Evolutionary conservation across 2,329 filamentous ascomycete species (phyloP).

Genomic region (Metarhizium robertsii): DNA sequence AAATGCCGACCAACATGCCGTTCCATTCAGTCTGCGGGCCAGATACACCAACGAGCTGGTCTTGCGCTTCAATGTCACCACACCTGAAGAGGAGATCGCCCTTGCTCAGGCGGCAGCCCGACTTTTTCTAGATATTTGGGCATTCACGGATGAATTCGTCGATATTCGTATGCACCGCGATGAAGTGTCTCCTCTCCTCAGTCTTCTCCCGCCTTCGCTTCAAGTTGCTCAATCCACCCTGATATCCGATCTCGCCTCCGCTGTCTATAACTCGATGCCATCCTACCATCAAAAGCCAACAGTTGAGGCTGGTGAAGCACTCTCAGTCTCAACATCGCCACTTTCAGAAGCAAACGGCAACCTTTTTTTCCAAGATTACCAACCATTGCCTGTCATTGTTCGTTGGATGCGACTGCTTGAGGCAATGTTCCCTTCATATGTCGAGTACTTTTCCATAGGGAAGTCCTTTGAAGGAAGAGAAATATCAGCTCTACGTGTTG

Average conservation of each 20-base stretch:
- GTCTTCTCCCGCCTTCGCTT: constrained; percentile 66
- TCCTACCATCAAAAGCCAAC: constrained; percentile 10
- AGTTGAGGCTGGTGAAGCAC: constrained; percentile 15
- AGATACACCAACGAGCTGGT: constrained; percentile 77
- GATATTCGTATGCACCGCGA: constrained; percentile 74
- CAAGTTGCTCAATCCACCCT: constrained; percentile 63
- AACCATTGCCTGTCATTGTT: constrained; percentile 71
- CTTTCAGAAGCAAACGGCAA: constrained; percentile 43
- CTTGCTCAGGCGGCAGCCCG: constrained; percentile 64
- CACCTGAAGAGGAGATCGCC: constrained; percentile 56
- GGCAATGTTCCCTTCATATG: constrained; percentile 80
- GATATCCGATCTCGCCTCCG: constrained; percentile 70
- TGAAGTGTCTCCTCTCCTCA: constrained; percentile 68
- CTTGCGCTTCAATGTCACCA: constrained; percentile 73
- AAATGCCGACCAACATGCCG: constrained; percentile 12
- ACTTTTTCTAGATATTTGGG: constrained; percentile 86
- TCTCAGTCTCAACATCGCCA: constrained; percentile 19
- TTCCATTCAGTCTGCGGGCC: constrained; percentile 24
- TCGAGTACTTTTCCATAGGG: constrained; percentile 67
- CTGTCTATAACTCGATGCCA: constrained; percentile 51
- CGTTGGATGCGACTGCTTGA: constrained; percentile 87
- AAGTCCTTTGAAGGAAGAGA: constrained; percentile 79
- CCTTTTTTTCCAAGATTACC: constrained; percentile 88
- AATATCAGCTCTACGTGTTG: constrained; percentile 73
- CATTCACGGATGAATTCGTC: constrained; percentile 69